Evolutionary conservation across 2,329 filamentous ascomycete genomes (phyloP).

Genomic region (Colletotrichum sp.): DNA sequence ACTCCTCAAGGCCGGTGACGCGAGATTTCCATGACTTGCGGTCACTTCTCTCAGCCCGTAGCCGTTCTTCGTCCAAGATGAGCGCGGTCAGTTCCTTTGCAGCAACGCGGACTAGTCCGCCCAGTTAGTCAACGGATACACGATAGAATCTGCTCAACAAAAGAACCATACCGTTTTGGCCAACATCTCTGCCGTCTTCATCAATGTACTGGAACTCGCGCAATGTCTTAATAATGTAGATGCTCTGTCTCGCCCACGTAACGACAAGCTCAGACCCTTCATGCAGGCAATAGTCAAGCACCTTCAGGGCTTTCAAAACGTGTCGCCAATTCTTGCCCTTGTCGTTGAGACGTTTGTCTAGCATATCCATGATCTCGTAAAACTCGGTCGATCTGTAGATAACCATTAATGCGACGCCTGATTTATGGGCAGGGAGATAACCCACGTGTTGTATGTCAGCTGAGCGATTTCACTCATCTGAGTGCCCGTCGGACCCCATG

Average conservation of each 20-base stretch:
- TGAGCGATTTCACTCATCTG: conserved; percentile 99
- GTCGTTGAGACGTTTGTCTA: conserved; percentile 97
- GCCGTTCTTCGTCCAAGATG: conserved; percentile 90
- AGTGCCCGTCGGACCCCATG: conserved; percentile 96
- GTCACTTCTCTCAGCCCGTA: conserved; percentile 89
- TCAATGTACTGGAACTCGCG: conserved; percentile 97
- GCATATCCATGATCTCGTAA: conserved; percentile 99
- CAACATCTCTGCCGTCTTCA: conserved; percentile 93
- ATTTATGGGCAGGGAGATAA: conserved; percentile 20
- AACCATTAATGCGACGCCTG: not conserved
- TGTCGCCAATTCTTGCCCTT: conserved; percentile 99
- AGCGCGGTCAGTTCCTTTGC: conserved; percentile 95
- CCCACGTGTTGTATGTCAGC: conserved; percentile 96
- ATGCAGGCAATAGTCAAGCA: conserved; percentile 96
- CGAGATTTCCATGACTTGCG: conserved; percentile 96
- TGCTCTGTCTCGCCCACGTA: conserved; percentile 96
- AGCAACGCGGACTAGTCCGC: conserved; percentile 79
- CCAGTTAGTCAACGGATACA: conserved; percentile 31
- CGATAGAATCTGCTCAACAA: not conserved
- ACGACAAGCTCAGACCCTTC: conserved; percentile 96
- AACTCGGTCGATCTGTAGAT: conserved; percentile 84
- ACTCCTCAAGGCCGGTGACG: conserved; percentile 91
- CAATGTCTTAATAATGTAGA: conserved; percentile 98
- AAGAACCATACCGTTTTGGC: conserved; percentile 80
- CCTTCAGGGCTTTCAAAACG: conserved; percentile 95